These are phyloP conservation scores for Colletotrichum simmondsii DNA, from an alignment of 2,329 filamentous ascomycete genomes.

Conservation along the genomic window DNA sequence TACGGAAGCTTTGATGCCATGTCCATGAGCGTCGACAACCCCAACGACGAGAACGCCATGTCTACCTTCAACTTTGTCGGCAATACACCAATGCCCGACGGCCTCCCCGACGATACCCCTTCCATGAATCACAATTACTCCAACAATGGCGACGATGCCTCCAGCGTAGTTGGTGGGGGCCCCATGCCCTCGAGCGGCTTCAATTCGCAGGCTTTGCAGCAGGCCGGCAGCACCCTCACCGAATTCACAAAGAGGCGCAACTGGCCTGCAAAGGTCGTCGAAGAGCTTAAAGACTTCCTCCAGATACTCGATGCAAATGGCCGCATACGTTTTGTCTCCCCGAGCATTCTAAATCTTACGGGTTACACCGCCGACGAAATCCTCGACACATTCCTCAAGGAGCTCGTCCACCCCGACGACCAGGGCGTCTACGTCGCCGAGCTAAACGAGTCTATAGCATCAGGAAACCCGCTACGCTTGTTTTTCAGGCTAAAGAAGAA, in stretches of 20 bases:
- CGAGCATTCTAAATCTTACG: conserved; percentile 78
- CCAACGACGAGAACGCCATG: conserved; percentile 41
- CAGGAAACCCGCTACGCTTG: conserved; percentile 81
- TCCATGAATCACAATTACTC: conserved; percentile 30
- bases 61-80: conserved; percentile 37
- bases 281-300: conserved; percentile 89
- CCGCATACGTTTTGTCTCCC: conserved; percentile 86
- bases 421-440: conserved; percentile 84
- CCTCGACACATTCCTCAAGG: conserved; percentile 79
- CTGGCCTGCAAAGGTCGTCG: conserved; percentile 90
- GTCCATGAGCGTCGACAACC: conserved; percentile 54
- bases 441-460: conserved; percentile 88
- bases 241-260: conserved; percentile 73
- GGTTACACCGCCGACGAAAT: conserved; percentile 80
- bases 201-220: conserved; percentile 41
- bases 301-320: conserved; percentile 89
- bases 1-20: conserved; percentile 48
- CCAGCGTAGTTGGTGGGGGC: conserved; percentile 51
- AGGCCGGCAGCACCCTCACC: conserved; percentile 58
- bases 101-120: conserved; percentile 26
- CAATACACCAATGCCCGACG: conserved; percentile 40
- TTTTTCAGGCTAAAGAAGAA: conserved; percentile 86
- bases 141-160: conserved; percentile 27
- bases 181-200: conserved; percentile 54
- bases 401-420: conserved; percentile 89